Percentiles rank a stretch among this genome's conserved stretches.
These are phyloP conservation scores for Pseudovirgaria hyperparasitica DNA, from an alignment of 2,329 filamentous ascomycete genomes.

Conservation along the genomic window DNA sequence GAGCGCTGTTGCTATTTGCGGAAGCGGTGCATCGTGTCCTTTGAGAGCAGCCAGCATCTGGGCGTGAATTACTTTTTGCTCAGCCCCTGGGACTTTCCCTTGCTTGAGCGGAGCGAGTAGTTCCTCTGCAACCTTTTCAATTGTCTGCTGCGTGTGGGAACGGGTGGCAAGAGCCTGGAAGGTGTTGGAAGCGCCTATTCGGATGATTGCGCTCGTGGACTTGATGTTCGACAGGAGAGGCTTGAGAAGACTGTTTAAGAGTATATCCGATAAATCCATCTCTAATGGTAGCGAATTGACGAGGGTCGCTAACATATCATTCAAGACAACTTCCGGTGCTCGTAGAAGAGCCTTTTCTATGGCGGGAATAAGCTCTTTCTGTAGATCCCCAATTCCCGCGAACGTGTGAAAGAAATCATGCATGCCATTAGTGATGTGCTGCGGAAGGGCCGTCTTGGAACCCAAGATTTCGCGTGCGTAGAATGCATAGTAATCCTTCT, in stretches of 20 bases:
- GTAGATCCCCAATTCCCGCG: constrained; percentile 59
- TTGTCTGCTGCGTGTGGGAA: constrained; percentile 43
- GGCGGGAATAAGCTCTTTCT: constrained; percentile 62
- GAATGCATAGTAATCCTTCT: constrained; percentile 65
- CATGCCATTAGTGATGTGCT: constrained; percentile 60
- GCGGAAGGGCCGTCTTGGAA: constrained; percentile 58
- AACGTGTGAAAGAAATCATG: constrained; percentile 74
- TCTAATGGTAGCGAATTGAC: constrained; percentile 53
- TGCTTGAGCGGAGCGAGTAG: constrained; percentile 67
- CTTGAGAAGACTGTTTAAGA: constrained; percentile 65
- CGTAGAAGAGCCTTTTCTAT: constrained; percentile 82
- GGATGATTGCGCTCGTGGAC: constrained; percentile 70
- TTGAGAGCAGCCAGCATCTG: constrained; percentile 62
- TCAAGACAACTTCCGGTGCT: constrained; percentile 78
- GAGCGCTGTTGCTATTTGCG: constrained; percentile 53
- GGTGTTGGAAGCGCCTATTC: constrained; percentile 60
- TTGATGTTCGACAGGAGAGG: constrained; percentile 82
- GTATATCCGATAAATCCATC: constrained; percentile 65
- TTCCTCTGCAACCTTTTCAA: constrained; percentile 64
- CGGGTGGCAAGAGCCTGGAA: constrained; percentile 58
- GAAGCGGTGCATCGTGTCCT: too few relatives aligned
- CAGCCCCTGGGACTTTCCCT: constrained; percentile 70
- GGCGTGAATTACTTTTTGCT: constrained; percentile 72
- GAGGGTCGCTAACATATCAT: constrained; percentile 63
- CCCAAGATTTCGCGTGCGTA: constrained; percentile 76